Conservation (phyloP, 1,284 basidiomycete genomes). For the Sanghuangporus baumii region DNA sequence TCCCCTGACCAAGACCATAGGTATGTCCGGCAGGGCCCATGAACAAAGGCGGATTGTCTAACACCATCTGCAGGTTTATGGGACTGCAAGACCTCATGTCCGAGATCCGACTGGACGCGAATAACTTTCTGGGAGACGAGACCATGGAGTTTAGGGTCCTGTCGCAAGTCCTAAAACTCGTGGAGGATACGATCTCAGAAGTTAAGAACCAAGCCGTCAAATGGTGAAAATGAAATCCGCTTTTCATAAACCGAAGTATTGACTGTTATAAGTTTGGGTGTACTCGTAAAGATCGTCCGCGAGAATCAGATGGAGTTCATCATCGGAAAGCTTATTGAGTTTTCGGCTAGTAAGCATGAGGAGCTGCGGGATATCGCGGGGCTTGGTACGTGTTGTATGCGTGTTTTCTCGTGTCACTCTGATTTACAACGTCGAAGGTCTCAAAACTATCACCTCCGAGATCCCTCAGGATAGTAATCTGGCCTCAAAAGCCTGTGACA, state of each 20-base stretch:
- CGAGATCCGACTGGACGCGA: constrained; percentile 73
- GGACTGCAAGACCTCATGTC: constrained; percentile 87
- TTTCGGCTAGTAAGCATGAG: constrained; percentile 80
- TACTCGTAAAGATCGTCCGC: constrained; percentile 81
- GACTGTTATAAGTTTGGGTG: constrained; percentile 56
- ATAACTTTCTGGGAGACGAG: constrained; percentile 75
- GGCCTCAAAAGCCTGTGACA: constrained; percentile 75
- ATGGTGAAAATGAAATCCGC: constrained; percentile 50
- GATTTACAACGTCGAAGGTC: constrained; percentile 41
- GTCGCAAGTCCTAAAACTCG: constrained; percentile 73
- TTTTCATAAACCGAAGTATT: constrained; percentile 1
- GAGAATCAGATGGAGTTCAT: constrained; percentile 80
- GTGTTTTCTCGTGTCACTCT: constrained; percentile 5
- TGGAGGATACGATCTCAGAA: constrained; percentile 93
- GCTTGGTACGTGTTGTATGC: constrained; percentile 55
- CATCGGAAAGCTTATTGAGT: constrained; percentile 83
- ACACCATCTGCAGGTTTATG: constrained; percentile 68
- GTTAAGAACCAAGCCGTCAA: constrained; percentile 98
- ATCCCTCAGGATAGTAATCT: constrained; percentile 77
- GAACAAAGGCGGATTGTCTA: constrained; percentile 14
- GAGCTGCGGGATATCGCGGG: constrained; percentile 91
- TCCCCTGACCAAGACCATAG: constrained; percentile 80
- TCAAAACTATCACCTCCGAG: constrained; percentile 93
- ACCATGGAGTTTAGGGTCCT: constrained; percentile 75
- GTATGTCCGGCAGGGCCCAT: constrained; percentile 29